Percentiles rank a stretch among this genome's conserved stretches.
phyloP scores from a whole-genome alignment of 148 eudicot genomes.

The Linanthus parryae region DNA sequence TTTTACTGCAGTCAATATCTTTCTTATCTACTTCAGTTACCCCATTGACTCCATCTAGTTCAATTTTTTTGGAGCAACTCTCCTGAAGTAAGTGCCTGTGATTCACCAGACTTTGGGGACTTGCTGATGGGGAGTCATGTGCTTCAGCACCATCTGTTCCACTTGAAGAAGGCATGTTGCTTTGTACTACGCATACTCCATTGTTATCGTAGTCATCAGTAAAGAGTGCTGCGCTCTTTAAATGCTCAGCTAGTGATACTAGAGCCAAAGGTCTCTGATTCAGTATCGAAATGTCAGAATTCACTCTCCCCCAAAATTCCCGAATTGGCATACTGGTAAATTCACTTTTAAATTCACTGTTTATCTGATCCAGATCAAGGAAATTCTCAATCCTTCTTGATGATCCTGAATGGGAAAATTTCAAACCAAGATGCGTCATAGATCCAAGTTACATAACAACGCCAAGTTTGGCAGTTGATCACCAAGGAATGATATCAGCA shows the following conservation, averaged over 20 bases:
- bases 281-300: background rate
- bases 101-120: constrained; percentile 2
- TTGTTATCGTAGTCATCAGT: background rate
- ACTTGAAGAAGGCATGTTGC: background rate
- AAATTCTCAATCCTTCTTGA: constrained; percentile 24
- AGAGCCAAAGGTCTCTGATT: constrained; percentile 1
- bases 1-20: constrained; percentile 3
- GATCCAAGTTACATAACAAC: background rate
- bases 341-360: constrained; percentile 1
- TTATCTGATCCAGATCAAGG: constrained; percentile 23
- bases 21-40: constrained; percentile 11
- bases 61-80: constrained; percentile 9
- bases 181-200: background rate
- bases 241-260: constrained; percentile 2
- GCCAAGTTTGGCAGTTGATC: background rate
- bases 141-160: background rate
- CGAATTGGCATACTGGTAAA: background rate
- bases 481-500: too few relatives aligned
- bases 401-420: constrained; percentile 19
- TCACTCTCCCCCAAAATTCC: constrained; percentile 1
- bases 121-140: background rate
- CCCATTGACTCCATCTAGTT: background rate
- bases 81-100: constrained; percentile 10
- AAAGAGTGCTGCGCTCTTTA: background rate
- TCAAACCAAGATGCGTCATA: background rate